Base-by-base conservation (phyloP, 345 rosid genomes). In the Hypericum perforatum region DNA sequence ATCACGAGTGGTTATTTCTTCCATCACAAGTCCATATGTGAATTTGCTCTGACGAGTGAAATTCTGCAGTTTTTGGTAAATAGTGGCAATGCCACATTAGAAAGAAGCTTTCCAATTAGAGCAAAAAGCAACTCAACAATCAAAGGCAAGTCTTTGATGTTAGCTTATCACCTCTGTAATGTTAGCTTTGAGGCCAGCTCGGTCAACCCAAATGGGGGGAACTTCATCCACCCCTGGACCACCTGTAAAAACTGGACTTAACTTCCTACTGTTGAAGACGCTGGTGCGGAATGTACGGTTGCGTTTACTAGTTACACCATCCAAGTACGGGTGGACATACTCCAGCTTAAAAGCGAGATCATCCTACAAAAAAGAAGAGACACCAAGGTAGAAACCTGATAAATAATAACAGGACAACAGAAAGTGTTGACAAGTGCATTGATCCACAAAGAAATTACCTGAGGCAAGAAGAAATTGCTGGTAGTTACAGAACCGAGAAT, bases 161-260 rank as follows among this genome's bases (percentile, higher is more conserved):
- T n/a, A n/a, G n/a, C 52, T 52, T 55, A 66, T 67, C 65, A 94
- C 99, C 97, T 94, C 97, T 16, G 95, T 89, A 57, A 89, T 84
- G 64, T 85, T 94, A 63, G 94, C 91, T 65, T 94, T 94, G 7
- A 84, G 12, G 50, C 99, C 99, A 71, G 94, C 85, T 63, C 99
- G 84, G 74, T 94, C 97, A 50, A 94, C 99, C 99, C 97, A 94
- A 57, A 94, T 88, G 6, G 99, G 94, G 46, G 95, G 97, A 43
- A 94, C 99, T 79, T 94, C 99, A 64, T 86, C 99, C 51, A 82
- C 82, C 62, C 95, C 94, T 3, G 97, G 95, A 43, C 99, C 99
- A 57, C 97, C 97, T 45, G 97, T 94, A 70, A 89, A 94, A 53
- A 94, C 99, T 45, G 97, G 99, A 71, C 99, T 94, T 12, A 94